Base-by-base conservation (phyloP, 2,329 filamentous ascomycete genomes). In the Nigrospora osmanthi region DNA sequence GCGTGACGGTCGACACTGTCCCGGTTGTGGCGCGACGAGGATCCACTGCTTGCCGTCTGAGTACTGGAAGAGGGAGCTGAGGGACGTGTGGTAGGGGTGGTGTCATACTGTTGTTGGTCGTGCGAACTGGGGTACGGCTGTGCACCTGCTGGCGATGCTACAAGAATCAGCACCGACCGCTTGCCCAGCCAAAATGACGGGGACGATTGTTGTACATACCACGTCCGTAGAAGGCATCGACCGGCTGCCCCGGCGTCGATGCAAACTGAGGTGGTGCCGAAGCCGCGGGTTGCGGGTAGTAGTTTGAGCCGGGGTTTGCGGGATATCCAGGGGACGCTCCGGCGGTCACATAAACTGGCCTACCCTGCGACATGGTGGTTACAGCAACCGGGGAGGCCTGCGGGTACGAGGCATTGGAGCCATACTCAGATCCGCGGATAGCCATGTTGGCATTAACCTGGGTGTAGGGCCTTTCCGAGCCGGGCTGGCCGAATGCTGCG, bases 141-240 rank as follows among this genome's bases (percentile, higher is more conserved):
- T 47, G 65, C 56, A 62, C 70, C 71, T 68, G 73, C 72, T 63
- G 70, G 67, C 58, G 71, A 74, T 58, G 69, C 71, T 75, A 75
- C 60, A 71, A 60, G 33, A 67, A 71, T 72, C 63, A 72, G 66
- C 71, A 55, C 52, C 46, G 51, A 51, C 48, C 52, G 47, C 50
- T 33, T 48, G 13, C 50, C 44, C 49, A 49, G 43, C 50, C 35
- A 19, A 52, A 43, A 44, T n/a, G n/a, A n/a, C 52, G 52, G 51
- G 45, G 54, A 42, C 48, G 47, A 54, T 59, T 63, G 54, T 53
- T 58, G 66, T 75, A 81, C 73, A 72, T 72, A 77, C 78, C 76
- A 71, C 78, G 78, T 67, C 75, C 75, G 54, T 75, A 78, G 52
- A 73, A 72, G 38, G 75, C 66, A 60, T 80, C 76, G 58, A 67